Percentiles rank a stretch among this genome's conserved stretches.
phyloP scores from a whole-genome alignment of 2,329 filamentous ascomycete genomes.

The Ilyonectria sp. region DNA sequence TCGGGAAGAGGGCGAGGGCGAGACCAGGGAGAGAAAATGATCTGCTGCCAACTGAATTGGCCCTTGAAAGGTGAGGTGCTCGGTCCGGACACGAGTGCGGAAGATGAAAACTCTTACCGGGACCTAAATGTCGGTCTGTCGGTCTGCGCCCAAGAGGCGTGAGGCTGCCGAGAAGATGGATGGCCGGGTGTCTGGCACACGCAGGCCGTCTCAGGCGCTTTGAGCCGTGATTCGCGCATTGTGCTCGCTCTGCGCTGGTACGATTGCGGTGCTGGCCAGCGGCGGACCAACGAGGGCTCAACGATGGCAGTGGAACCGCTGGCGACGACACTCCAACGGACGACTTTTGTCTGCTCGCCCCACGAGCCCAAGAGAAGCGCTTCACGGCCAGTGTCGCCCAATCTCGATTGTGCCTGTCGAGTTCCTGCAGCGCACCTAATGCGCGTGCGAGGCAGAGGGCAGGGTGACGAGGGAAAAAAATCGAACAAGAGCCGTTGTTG shows the following conservation, averaged over 20 bases:
- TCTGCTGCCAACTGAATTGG: background rate
- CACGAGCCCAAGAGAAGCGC: slow-evolving; percentile 25
- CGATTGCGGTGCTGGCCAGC: slow-evolving; percentile 39
- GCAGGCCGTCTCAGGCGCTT: slow-evolving; percentile 33
- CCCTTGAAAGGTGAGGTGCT: background rate
- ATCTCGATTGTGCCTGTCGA: slow-evolving; percentile 46
- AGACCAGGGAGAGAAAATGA: slow-evolving; percentile 3
- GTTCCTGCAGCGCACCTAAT: slow-evolving; percentile 42
- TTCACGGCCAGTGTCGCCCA: slow-evolving; percentile 37
- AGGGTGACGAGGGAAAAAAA: background rate
- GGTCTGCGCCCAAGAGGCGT: slow-evolving; percentile 40
- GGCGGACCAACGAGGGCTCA: slow-evolving; percentile 45
- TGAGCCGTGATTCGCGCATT: slow-evolving; percentile 41
- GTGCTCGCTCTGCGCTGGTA: slow-evolving; percentile 33
- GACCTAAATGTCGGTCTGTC: slow-evolving; percentile 39
- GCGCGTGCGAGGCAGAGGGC: slow-evolving; percentile 1
- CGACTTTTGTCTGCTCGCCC: slow-evolving; percentile 10
- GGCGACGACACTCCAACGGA: slow-evolving; percentile 27
- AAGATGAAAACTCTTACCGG: slow-evolving; percentile 13
- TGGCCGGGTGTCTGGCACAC: slow-evolving; percentile 31
- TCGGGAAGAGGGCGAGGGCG: slow-evolving; percentile 1
- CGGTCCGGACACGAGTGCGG: slow-evolving; percentile 2
- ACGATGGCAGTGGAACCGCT: slow-evolving; percentile 44
- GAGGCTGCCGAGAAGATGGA: slow-evolving; percentile 18
- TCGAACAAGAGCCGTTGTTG: background rate